phyloP scores from a whole-genome alignment of 2,329 filamentous ascomycete species.

The Sclerotiophoma versabilis region DNA sequence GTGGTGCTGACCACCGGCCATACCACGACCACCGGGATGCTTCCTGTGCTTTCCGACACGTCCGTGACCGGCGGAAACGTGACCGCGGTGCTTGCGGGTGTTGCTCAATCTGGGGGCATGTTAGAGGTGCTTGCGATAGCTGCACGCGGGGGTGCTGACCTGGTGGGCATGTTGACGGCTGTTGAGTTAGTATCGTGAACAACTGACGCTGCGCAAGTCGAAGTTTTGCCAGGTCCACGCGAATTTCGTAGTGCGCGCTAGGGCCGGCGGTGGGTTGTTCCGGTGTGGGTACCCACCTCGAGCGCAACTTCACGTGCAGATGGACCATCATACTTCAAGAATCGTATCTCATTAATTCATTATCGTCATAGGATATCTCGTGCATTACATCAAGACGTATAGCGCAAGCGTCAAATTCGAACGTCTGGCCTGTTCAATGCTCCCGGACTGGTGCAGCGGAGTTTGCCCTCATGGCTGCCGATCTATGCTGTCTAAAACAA shows the following conservation, averaged over 20 bases:
- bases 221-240: constrained; percentile 13
- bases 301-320: constrained; percentile 1
- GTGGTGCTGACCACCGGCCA: constrained; percentile 99
- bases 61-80: constrained; percentile 98
- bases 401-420: neutral
- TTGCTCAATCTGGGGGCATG: constrained; percentile 31
- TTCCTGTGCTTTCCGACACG: constrained; percentile 99
- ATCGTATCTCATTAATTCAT: neutral
- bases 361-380: neutral
- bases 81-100: constrained; percentile 71
- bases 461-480: too few species aligned
- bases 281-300: neutral
- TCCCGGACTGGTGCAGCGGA: too few species aligned
- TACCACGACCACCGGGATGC: constrained; percentile 75
- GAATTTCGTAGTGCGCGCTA: constrained; percentile 12
- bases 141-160: constrained; percentile 19
- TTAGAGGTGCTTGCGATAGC: constrained; percentile 1
- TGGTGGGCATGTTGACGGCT: constrained; percentile 45
- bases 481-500: constrained; percentile 27
- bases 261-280: neutral
- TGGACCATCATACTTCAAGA: neutral
- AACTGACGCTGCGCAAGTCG: constrained; percentile 2
- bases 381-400: neutral
- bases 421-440: neutral
- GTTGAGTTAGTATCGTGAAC: constrained; percentile 38